phyloP scores from a whole-genome alignment of 345 rosid genomes.

The Camelina neglecta region DNA sequence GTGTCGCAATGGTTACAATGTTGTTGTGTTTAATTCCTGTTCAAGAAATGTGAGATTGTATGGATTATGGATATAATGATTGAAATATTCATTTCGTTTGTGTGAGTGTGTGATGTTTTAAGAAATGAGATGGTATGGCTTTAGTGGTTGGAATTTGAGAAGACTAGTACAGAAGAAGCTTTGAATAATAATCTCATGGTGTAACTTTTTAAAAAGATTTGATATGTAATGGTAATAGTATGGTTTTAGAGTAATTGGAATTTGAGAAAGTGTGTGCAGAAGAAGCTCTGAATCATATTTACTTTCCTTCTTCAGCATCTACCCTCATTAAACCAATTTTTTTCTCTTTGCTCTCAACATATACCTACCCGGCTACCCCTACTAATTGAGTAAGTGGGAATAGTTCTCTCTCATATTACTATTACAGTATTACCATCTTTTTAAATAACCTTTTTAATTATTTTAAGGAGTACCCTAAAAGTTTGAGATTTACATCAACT shows the following conservation, averaged over 20 bases:
- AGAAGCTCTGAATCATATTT: constrained; percentile 2
- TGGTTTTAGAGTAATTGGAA: neutral
- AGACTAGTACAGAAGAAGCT: neutral
- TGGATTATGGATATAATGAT: neutral
- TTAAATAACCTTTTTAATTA: neutral
- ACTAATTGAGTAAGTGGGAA: constrained; percentile 21
- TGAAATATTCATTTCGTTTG: neutral
- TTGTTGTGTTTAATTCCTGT: neutral
- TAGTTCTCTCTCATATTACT: constrained; percentile 24
- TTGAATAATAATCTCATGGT: neutral
- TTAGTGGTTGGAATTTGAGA: constrained; percentile 1
- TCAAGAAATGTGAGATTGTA: neutral
- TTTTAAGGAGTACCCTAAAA: neutral
- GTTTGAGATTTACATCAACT: constrained; percentile 1
- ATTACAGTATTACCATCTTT: constrained; percentile 13
- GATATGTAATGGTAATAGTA: neutral
- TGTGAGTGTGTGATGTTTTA: neutral
- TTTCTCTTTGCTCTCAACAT: constrained; percentile 9
- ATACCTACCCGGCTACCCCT: constrained; percentile 19
- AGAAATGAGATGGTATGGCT: neutral
- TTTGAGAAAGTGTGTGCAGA: neutral
- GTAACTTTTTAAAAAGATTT: neutral
- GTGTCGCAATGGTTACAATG: neutral
- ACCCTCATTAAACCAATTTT: neutral
- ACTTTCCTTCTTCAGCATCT: constrained; percentile 4